Base-by-base conservation (phyloP, 371 early-diverging fungal genomes). In the Mucor irregularis region DNA sequence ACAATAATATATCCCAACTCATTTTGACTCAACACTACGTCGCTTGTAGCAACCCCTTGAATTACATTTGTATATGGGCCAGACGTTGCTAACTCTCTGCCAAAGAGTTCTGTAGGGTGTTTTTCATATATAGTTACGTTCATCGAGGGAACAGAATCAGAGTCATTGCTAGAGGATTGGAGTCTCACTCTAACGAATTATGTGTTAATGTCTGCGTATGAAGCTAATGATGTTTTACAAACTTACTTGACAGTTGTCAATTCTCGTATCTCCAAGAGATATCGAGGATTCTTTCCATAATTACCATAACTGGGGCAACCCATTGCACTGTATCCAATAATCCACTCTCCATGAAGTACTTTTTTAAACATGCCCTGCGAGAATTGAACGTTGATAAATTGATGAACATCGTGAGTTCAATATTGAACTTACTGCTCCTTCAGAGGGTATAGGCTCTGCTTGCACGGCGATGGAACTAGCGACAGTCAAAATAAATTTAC, bases 31-130 rank as follows among this genome's bases (percentile, higher is more conserved):
- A 82, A 53, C 5, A 73, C 69, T 7, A 76, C 69, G 48, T 82
- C 80, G n/a, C 56, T 54, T 21, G 78, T 82, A 0, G 75, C 74
- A 28, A 78, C 80, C 9, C 82, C 82, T 76, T 90, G 91, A 11
- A 83, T 76, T 19, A 83, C 81, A 64, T 89, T 86, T 34, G 86
- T 81, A 63, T 89, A 91, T 25, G 83, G 82, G 0, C 92, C 92
- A 2, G 92, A 88, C 14, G 87, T 84, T 13, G 83, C 84, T 16
- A 88, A 66, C 55, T 84, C 83, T 13, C 66, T 66, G 19, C 87
- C 90, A 45, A 83, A 78, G 0, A 80, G 64, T 17, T 83, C 80
- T 22, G 72, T 74, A 21, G 82, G 79, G 42, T 81, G 75, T 24
- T 79, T 73, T 56, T 84, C 85, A 59, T 84, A 90, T 17, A 91